Conservation (phyloP, 306 rosid species). For the Luffa acutangula region DNA sequence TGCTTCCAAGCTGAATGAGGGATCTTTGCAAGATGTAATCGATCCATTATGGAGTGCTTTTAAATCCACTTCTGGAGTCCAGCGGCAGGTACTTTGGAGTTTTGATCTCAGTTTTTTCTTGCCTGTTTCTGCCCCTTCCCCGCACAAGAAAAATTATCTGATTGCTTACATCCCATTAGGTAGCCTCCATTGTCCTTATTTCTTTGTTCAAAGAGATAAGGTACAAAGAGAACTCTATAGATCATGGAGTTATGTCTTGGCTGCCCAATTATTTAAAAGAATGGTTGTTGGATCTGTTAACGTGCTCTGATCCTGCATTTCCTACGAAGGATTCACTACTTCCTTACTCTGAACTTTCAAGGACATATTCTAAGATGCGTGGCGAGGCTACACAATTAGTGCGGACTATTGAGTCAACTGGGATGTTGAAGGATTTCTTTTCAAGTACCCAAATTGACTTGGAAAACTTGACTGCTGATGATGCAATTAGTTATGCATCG, state of each 20-base stretch:
- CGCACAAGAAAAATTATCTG: neutral
- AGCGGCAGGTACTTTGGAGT: slow-evolving; percentile 58
- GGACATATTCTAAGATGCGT: slow-evolving; percentile 92
- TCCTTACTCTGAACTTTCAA: slow-evolving; percentile 85
- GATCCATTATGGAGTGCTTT: slow-evolving; percentile 70
- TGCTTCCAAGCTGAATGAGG: slow-evolving; percentile 61
- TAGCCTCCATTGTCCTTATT: slow-evolving; percentile 79
- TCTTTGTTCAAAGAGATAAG: slow-evolving; percentile 85
- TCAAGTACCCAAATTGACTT: slow-evolving; percentile 32
- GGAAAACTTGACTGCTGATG: slow-evolving; percentile 71
- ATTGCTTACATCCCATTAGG: slow-evolving; percentile 32
- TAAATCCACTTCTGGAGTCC: slow-evolving; percentile 71
- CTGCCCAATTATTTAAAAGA: slow-evolving; percentile 34
- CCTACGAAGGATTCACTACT: slow-evolving; percentile 77
- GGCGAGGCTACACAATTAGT: slow-evolving; percentile 70
- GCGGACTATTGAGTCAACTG: slow-evolving; percentile 42
- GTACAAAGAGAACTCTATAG: slow-evolving; percentile 18
- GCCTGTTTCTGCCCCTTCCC: neutral
- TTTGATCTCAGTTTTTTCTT: neutral
- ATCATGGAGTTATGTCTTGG: slow-evolving; percentile 24
- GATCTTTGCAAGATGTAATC: slow-evolving; percentile 40
- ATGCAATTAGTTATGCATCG: slow-evolving; percentile 79
- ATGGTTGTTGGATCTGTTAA: slow-evolving; percentile 77
- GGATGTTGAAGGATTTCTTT: slow-evolving; percentile 39
- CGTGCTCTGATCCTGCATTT: slow-evolving; percentile 73